Evolutionary conservation across 2,329 filamentous ascomycete genomes (phyloP).

Genomic region (Helotiales sp.): DNA sequence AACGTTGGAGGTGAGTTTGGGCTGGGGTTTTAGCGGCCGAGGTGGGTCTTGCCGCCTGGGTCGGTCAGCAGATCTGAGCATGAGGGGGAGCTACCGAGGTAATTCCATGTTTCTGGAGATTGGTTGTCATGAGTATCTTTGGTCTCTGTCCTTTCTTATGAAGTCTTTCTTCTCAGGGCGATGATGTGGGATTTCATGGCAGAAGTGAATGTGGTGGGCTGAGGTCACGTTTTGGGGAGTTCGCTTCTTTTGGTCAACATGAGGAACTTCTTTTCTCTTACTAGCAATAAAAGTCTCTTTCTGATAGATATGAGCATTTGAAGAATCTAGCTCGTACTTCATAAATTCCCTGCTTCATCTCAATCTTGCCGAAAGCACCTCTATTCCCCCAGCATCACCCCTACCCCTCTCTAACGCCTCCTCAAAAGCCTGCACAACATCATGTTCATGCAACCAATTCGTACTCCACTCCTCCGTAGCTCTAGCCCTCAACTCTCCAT

Average conservation of each 20-base stretch:
- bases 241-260: too few species aligned
- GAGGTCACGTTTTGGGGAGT: not conserved
- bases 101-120: too few species aligned
- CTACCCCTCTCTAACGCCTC: slow-evolving; percentile 3
- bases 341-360: slow-evolving; percentile 24
- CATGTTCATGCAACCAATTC: slow-evolving; percentile 40
- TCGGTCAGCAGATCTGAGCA: not conserved
- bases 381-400: not conserved
- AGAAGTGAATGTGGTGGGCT: too few species aligned
- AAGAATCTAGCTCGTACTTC: too few species aligned
- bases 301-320: too few species aligned
- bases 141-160: not conserved
- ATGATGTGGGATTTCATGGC: not conserved
- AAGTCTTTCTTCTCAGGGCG: too few species aligned
- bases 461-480: slow-evolving; percentile 59
- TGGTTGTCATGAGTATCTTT: not conserved
- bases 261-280: too few species aligned
- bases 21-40: not conserved
- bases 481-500: slow-evolving; percentile 45
- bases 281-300: too few species aligned
- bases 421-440: slow-evolving; percentile 38
- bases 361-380: slow-evolving; percentile 40
- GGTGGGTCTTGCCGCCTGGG: not conserved
- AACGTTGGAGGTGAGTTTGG: slow-evolving; percentile 2
- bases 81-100: too few species aligned